These are phyloP conservation scores for Mucor piriformis DNA, from an alignment of 371 early-diverging fungal species.

Conservation along the genomic window DNA sequence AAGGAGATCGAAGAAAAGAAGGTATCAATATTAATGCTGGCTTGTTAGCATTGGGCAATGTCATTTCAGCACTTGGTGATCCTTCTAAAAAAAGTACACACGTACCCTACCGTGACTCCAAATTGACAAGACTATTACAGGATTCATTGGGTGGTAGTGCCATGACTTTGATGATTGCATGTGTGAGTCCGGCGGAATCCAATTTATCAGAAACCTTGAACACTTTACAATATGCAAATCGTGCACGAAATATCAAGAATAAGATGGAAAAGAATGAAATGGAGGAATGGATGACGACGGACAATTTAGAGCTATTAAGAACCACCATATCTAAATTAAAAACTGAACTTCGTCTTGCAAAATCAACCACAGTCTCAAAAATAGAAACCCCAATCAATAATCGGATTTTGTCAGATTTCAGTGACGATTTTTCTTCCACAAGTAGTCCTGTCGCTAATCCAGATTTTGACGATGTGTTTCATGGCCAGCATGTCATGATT, in stretches of 20 bases:
- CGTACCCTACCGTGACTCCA: conserved; percentile 98
- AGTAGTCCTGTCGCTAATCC: conserved; percentile 17
- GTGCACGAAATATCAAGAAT: conserved; percentile 90
- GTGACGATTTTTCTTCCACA: conserved; percentile 14
- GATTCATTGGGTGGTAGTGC: conserved; percentile 96
- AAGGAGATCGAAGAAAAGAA: conserved; percentile 95
- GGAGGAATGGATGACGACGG: conserved; percentile 70
- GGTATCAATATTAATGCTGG: conserved; percentile 99
- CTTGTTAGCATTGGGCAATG: conserved; percentile 97
- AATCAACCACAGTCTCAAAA: conserved; percentile 7
- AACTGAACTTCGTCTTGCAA: conserved; percentile 50
- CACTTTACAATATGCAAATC: conserved; percentile 92
- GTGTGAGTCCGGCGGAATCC: conserved; percentile 81
- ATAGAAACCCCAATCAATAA: background rate
- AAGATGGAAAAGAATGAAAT: conserved; percentile 71
- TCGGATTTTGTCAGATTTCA: conserved; percentile 10
- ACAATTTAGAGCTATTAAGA: conserved; percentile 62
- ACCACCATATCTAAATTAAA: conserved; percentile 59
- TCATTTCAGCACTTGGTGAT: conserved; percentile 98
- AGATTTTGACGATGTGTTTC: conserved; percentile 37
- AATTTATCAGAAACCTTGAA: conserved; percentile 92
- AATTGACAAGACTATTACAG: conserved; percentile 97
- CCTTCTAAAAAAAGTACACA: conserved; percentile 67
- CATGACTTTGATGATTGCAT: conserved; percentile 93
- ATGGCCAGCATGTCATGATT: conserved; percentile 37